Conservation (phyloP, 768 basidiomycete species). For the Tulasnella sp. region DNA sequence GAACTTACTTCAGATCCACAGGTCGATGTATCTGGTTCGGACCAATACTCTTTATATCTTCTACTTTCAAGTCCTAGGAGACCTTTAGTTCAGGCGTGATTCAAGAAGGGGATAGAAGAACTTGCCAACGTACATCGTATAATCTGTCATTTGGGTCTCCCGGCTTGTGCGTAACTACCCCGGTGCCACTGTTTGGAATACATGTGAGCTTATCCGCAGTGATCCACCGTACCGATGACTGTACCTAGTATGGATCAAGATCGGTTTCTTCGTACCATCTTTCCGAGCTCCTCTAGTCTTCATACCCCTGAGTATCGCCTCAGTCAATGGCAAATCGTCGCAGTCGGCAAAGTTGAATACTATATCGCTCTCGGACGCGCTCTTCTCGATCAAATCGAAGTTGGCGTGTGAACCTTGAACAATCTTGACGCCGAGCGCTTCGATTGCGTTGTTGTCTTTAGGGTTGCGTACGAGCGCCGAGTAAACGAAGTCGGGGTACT, state of each 20-base stretch:
- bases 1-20: constrained; percentile 23
- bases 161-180: constrained; percentile 19
- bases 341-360: constrained; percentile 15
- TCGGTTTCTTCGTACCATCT: constrained; percentile 15
- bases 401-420: constrained; percentile 15
- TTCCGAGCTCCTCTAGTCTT: background rate
- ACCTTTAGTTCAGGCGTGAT: too few relatives aligned
- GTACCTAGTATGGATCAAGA: constrained; percentile 19
- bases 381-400: constrained; percentile 13
- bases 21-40: constrained; percentile 22
- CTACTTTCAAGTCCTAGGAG: constrained; percentile 21
- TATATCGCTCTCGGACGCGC: constrained; percentile 13
- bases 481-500: constrained; percentile 22
- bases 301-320: constrained; percentile 12
- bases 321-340: constrained; percentile 14
- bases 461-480: constrained; percentile 19
- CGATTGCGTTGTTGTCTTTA: constrained; percentile 17
- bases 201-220: background rate
- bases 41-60: constrained; percentile 22
- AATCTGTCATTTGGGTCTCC: constrained; percentile 19
- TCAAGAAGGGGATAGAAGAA: too few relatives aligned
- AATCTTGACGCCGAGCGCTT: constrained; percentile 16
- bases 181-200: constrained; percentile 13
- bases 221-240: background rate
- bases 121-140: constrained; percentile 21